phyloP scores from a whole-genome alignment of 2,329 filamentous ascomycete genomes.

The Paecilomyces sp. region DNA sequence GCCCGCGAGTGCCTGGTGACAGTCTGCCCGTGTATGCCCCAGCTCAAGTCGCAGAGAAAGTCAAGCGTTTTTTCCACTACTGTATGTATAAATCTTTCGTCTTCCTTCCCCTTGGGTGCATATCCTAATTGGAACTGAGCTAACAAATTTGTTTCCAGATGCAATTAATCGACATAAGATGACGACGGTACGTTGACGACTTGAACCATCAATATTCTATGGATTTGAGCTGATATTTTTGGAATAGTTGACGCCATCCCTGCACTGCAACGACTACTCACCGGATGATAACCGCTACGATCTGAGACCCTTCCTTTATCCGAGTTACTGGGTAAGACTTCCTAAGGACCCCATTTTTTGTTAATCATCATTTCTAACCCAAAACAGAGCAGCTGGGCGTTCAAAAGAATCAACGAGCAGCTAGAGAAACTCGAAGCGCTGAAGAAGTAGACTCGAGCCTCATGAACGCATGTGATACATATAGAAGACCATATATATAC shows the following conservation, averaged over 20 bases:
- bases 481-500: background rate
- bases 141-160: background rate
- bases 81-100: background rate
- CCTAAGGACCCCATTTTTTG: too few relatives aligned
- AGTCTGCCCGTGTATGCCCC: slow-evolving; percentile 21
- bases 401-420: slow-evolving; percentile 37
- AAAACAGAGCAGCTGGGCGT: slow-evolving; percentile 20
- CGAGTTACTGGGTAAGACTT: slow-evolving; percentile 2
- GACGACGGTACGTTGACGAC: slow-evolving; percentile 1
- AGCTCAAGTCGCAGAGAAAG: slow-evolving; percentile 24
- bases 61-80: slow-evolving; percentile 30
- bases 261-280: slow-evolving; percentile 29
- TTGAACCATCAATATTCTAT: too few relatives aligned
- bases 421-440: slow-evolving; percentile 15
- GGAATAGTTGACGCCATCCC: slow-evolving; percentile 3
- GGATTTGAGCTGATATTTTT: background rate
- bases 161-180: slow-evolving; percentile 8
- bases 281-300: slow-evolving; percentile 52
- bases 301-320: slow-evolving; percentile 44
- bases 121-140: background rate
- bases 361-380: slow-evolving; percentile 11
- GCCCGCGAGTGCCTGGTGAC: slow-evolving; percentile 11
- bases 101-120: too few relatives aligned
- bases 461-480: background rate
- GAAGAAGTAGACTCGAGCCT: background rate